Evolutionary conservation across 23 red algal genomes (phyloP).

Genomic region (Gracilaria gracilis): DNA sequence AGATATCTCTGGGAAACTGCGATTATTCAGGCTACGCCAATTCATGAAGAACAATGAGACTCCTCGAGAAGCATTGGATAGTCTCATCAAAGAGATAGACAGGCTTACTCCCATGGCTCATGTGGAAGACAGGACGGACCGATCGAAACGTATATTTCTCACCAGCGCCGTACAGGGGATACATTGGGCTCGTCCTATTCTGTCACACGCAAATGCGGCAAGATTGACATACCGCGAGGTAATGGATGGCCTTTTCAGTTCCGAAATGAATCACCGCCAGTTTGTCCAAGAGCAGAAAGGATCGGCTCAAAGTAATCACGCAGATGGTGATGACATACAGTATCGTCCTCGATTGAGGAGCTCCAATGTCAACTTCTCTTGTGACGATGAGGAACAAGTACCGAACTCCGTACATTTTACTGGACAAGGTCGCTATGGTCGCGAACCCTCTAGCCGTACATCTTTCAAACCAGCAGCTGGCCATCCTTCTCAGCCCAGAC

Average conservation of each 20-base stretch:
- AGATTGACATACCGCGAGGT: slow-evolving; percentile 10
- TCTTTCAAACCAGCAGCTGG: slow-evolving; percentile 12
- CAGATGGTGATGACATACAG: neutral
- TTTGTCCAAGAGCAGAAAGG: neutral
- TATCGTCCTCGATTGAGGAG: neutral
- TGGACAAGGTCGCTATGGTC: neutral
- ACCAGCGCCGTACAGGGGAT: neutral
- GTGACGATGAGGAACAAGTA: no score
- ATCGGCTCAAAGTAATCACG: no score
- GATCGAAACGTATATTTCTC: neutral
- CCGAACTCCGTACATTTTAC: no score
- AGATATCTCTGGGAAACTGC: slow-evolving; percentile 13
- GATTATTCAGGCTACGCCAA: neutral
- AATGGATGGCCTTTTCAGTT: neutral
- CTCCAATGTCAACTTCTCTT: no score
- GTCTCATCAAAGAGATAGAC: slow-evolving; percentile 22
- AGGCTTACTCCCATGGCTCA: neutral
- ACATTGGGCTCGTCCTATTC: neutral
- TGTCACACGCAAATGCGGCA: neutral
- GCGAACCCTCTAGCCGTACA: neutral
- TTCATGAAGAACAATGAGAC: neutral
- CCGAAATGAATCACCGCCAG: neutral
- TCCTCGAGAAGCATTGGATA: neutral
- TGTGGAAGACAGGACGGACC: neutral
- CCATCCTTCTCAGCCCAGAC: no score